These are phyloP conservation scores for Brassica napus DNA, from an alignment of 345 rosid species.

Conservation along the genomic window Da-Ae NC_063438.1:9523501-9524000, in stretches of 20 bases:
- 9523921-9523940: no score
- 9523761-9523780: slow-evolving; percentile 47
- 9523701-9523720: slow-evolving; percentile 46
- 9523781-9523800: neutral
- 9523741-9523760: slow-evolving; percentile 35
- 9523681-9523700: slow-evolving; percentile 32
- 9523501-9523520: slow-evolving; percentile 42
- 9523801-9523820: neutral
- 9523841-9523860: slow-evolving; percentile 54
- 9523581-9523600: slow-evolving; percentile 26
- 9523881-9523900: slow-evolving; percentile 43
- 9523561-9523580: slow-evolving; percentile 59
- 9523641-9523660: neutral
- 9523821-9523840: slow-evolving; percentile 28
- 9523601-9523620: slow-evolving; percentile 50
- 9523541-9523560: slow-evolving; percentile 37
- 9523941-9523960: neutral
- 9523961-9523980: neutral
- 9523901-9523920: slow-evolving; percentile 48
- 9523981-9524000: neutral
- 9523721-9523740: slow-evolving; percentile 39
- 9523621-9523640: slow-evolving; percentile 15
- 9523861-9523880: slow-evolving; percentile 49
- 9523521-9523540: slow-evolving; percentile 60
- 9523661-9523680: neutral